Conservation (phyloP, 495 filamentous ascomycete species). For the Penicillium cataractarum region DNA sequence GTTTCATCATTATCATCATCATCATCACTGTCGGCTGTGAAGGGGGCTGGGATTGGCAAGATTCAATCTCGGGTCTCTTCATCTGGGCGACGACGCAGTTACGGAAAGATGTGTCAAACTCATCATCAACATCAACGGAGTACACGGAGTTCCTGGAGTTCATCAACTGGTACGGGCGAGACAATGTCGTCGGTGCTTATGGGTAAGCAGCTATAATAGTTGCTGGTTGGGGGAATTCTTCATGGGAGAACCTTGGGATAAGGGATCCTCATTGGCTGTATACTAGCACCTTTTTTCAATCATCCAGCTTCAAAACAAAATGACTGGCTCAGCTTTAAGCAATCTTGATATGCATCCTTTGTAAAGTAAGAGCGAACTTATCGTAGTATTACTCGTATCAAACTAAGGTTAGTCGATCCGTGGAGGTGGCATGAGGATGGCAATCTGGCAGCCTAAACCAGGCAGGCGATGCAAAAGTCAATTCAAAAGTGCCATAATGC, state of each 20-base stretch:
- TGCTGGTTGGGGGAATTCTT: background rate
- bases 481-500: background rate
- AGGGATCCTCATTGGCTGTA: slow-evolving; percentile 27
- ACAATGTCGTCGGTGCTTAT: slow-evolving; percentile 39
- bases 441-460: slow-evolving; percentile 3
- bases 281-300: slow-evolving; percentile 21
- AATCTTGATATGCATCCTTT: background rate
- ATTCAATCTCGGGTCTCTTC: slow-evolving; percentile 15
- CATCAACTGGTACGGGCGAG: slow-evolving; percentile 27
- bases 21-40: slow-evolving; percentile 9
- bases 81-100: slow-evolving; percentile 44
- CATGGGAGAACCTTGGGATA: background rate
- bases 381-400: too few relatives aligned
- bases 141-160: slow-evolving; percentile 50
- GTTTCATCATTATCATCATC: slow-evolving; percentile 13
- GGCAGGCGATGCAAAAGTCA: background rate
- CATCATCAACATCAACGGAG: slow-evolving; percentile 21
- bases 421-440: background rate
- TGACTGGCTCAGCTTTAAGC: slow-evolving; percentile 15
- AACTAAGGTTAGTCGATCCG: too few relatives aligned
- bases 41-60: slow-evolving; percentile 3
- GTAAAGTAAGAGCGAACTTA: too few relatives aligned
- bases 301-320: slow-evolving; percentile 8
- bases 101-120: slow-evolving; percentile 29
- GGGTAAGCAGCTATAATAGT: slow-evolving; percentile 33